Evolutionary conservation across 768 basidiomycete species (phyloP), one percentile per base, ranked within the genome.

Genomic region (Artomyces pyxidatus): DNA sequence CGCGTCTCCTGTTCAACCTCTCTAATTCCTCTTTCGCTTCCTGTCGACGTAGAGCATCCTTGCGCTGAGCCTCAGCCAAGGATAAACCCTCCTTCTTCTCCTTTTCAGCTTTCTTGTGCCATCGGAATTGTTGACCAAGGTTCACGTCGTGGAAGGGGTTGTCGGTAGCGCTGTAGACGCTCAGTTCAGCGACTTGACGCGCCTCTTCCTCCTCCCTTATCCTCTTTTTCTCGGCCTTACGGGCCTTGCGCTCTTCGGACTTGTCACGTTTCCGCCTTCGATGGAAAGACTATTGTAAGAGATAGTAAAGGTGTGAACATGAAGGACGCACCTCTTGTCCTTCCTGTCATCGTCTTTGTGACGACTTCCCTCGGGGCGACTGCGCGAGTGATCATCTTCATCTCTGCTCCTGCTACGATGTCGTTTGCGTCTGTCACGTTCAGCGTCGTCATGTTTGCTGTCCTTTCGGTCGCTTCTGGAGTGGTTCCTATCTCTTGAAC

Each of bases 81-180:
- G 83, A 78, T 42, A 98, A 60, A 1, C 96, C 96, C 51, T 80
- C 70, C 68, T 95, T 97, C 59, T 81, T 78, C 64, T 99, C 96
- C 71, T 92, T 91, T 65, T 99, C 96, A 23, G 82, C 79, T 72
- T 99, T 99, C 75, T 99, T 99, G 70, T 93, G 89, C 96, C 96
- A 99, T 50, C 88, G 83, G 67, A 99, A 99, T 64, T 94, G 91
- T 62, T 97, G 90, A 19, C 84, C 86, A 27, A 98, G 83, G 65
- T 98, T 97, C 53, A 90, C 84, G 59, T 98, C 96, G 68, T 96
- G 91, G 72, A 98, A 99, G 0, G 96, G 96, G 61, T 98, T 99
- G 73, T 98, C 94, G 11, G 84, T 83, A 41, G 93, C 89, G 57
- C 91, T 93, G 72, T 98, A 98, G 56, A 96, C 86, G 56, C 92